phyloP scores from a whole-genome alignment of 768 basidiomycete genomes.

The Mycena polygramma region DNA sequence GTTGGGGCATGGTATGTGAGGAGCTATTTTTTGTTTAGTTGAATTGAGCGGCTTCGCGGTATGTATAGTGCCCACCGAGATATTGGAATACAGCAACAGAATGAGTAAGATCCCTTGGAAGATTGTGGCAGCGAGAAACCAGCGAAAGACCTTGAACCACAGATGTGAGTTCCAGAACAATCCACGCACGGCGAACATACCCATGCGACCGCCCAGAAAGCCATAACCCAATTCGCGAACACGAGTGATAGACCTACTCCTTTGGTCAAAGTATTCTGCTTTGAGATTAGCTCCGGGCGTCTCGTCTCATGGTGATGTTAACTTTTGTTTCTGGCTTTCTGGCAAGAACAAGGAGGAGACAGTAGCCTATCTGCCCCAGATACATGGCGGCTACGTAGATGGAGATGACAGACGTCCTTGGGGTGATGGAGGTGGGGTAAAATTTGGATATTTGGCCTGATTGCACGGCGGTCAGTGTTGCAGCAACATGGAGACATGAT shows the following conservation, averaged over 20 bases:
- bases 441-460: conserved; percentile 64
- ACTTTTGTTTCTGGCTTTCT: conserved; percentile 87
- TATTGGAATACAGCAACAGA: conserved; percentile 82
- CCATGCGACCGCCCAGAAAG: conserved; percentile 84
- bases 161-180: background rate
- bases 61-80: conserved; percentile 51
- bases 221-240: conserved; percentile 84
- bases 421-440: conserved; percentile 81
- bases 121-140: conserved; percentile 83
- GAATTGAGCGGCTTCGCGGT: too few species aligned
- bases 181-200: conserved; percentile 51
- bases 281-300: background rate
- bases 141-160: conserved; percentile 70
- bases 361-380: conserved; percentile 84
- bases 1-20: conserved; percentile 79
- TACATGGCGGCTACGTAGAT: conserved; percentile 74
- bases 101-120: conserved; percentile 78
- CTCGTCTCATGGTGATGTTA: background rate
- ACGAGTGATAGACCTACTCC: conserved; percentile 87
- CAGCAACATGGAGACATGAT: conserved; percentile 3
- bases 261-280: conserved; percentile 74
- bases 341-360: conserved; percentile 79
- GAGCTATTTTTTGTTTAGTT: conserved; percentile 45
- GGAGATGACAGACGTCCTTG: conserved; percentile 68
- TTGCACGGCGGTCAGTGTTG: background rate